Base-by-base conservation (phyloP, 768 basidiomycete species). In the Melanogaster broomeanus region DNA sequence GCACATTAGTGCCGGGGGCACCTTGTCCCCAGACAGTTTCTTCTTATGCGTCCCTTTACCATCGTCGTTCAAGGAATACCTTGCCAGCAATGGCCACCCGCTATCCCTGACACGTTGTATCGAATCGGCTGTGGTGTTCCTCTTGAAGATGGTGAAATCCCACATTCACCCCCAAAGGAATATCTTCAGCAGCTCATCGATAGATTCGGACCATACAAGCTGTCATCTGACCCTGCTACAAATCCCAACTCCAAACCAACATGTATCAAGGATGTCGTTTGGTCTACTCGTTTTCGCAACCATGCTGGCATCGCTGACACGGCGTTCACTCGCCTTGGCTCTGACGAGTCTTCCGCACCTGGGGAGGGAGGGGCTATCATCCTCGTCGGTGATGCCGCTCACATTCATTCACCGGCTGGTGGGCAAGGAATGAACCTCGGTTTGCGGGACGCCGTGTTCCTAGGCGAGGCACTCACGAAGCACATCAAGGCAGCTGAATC, bases 351-450 rank as follows among this genome's bases (percentile, higher is more conserved):
- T 13, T 31, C 18, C 1, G 38, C 40, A 27, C 13, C 45, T 6
- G 41, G 8, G 34, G 51, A 49, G n/a, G 67, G 64, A 2, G 61
- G 55, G 0, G 52, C 40, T 5, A 38, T 67, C 48, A 15, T 68
- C 35, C 56, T 79, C 33, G 35, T 75, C 7, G 77, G 77, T 5
- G 77, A 79, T 56, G 78, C 81, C 4, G 81, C 81, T 28, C 71
- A 77, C n/a, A 74, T 81, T 41, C 81, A 81, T 51, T 77, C 80
- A 0, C 81, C 80, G 21, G 69, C 74, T 6, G 81, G 81, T 2
- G 81, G 81, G 1, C 80, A 81, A 47, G 81, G 81, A 12, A 78
- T 83, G 80, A 81, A 81, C 53, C 72, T 82, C n/a, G 78, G 81
- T 6, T 64, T 83, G n/a, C 72, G 80, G 15, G 81, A 83, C 52